phyloP scores from a whole-genome alignment of 2,329 filamentous ascomycete genomes.

The Domatiomyces globalis region DNA sequence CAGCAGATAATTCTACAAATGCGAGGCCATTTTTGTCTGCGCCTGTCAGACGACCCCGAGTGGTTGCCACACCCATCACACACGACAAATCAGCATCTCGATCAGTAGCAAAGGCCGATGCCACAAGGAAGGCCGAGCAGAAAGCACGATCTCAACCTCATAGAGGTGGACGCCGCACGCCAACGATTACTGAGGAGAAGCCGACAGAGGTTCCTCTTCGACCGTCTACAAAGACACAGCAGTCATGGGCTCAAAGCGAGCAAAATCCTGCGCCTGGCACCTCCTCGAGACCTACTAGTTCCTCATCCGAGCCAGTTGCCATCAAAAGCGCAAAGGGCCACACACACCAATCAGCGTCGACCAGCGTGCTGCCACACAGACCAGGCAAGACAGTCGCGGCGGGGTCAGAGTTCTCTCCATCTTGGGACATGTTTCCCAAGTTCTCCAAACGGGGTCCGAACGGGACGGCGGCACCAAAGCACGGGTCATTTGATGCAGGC shows the following conservation, averaged over 20 bases:
- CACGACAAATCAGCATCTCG: background rate
- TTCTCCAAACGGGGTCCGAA: no score
- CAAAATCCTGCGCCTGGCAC: background rate
- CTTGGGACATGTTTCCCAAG: no score
- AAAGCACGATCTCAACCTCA: constrained; percentile 1
- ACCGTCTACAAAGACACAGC: constrained; percentile 3
- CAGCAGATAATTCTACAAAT: constrained; percentile 6
- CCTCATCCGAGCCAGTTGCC: constrained; percentile 2
- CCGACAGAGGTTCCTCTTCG: constrained; percentile 1
- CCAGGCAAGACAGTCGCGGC: no score
- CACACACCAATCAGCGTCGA: constrained; percentile 1
- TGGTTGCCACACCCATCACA: constrained; percentile 16
- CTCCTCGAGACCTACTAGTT: constrained; percentile 1
- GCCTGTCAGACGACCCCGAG: constrained; percentile 17
- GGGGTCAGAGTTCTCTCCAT: no score
- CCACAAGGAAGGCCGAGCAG: background rate
- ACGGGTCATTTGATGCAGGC: no score
- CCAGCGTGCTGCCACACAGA: background rate
- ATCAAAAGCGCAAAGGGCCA: constrained; percentile 1
- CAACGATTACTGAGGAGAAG: constrained; percentile 2
- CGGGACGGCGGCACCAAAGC: background rate
- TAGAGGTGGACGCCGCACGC: constrained; percentile 6
- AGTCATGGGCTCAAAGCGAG: background rate
- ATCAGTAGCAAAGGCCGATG: constrained; percentile 3
- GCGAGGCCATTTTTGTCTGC: constrained; percentile 13